A percentile compares a stretch with the other conserved stretches of the same genome.
Evolutionary conservation across 139 green algal species (phyloP).

Genomic region (Chlamydomonas asymmetrica): DNA sequence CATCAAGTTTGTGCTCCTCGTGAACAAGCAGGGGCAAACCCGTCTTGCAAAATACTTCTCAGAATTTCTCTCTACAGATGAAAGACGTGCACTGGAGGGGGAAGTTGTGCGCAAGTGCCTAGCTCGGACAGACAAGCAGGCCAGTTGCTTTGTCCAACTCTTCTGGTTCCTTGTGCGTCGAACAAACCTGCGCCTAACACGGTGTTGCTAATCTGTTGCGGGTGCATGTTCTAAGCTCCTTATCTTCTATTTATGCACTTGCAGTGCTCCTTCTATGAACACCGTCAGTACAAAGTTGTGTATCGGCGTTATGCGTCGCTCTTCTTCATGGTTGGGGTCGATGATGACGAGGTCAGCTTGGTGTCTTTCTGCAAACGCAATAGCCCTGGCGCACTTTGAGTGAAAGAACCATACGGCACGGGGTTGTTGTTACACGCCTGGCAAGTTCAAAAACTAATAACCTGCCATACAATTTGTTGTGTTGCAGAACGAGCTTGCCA

Average conservation of each 20-base stretch:
- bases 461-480: no score
- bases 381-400: neutral
- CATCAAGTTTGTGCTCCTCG: conserved; percentile 95
- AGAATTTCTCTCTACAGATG: conserved; percentile 73
- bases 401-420: neutral
- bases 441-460: conserved; percentile 2
- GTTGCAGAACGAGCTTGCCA: conserved; percentile 92
- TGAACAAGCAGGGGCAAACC: conserved; percentile 99
- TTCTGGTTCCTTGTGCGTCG: neutral
- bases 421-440: neutral
- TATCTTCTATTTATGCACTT: neutral
- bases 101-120: conserved; percentile 98
- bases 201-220: neutral
- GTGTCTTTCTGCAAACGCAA: neutral
- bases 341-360: conserved; percentile 85
- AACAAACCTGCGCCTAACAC: no score
- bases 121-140: conserved; percentile 88
- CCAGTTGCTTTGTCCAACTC: neutral
- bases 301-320: conserved; percentile 96
- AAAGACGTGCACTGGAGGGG: conserved; percentile 82
- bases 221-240: neutral
- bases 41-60: conserved; percentile 95
- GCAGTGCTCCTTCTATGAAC: conserved; percentile 97
- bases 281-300: conserved; percentile 90
- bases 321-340: conserved; percentile 97